Evolutionary conservation across 176 grass and related monocot species (phyloP).

Genomic region (Zoysia pacifica): DNA sequence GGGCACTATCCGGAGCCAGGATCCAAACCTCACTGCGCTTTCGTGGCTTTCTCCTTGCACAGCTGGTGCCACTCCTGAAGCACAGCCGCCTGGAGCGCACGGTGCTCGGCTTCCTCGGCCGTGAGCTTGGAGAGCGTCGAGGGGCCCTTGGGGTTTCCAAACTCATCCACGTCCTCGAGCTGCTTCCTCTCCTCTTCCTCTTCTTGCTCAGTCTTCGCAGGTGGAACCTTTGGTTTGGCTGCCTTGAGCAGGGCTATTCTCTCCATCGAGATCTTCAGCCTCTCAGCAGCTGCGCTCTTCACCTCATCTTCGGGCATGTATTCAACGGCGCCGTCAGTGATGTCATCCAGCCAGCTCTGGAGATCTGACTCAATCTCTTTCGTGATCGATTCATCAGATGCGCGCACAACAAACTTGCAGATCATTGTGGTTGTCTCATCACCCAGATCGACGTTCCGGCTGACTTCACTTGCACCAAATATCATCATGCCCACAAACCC

Average conservation of each 20-base stretch:
- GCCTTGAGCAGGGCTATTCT: conserved; percentile 87
- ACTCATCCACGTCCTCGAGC: conserved; percentile 54
- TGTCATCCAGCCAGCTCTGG: conserved; percentile 93
- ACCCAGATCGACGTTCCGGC: conserved; percentile 88
- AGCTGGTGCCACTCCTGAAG: conserved; percentile 91
- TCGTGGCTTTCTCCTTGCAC: conserved; percentile 87
- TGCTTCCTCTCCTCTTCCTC: conserved; percentile 74
- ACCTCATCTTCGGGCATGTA: conserved; percentile 97
- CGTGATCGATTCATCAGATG: conserved; percentile 88
- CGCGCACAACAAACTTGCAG: conserved; percentile 89
- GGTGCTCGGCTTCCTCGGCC: conserved; percentile 87
- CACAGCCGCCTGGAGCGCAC: conserved; percentile 87
- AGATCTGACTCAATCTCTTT: conserved; percentile 85
- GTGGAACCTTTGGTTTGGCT: conserved; percentile 72
- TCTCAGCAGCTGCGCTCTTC: conserved; percentile 68
- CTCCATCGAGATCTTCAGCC: conserved; percentile 86
- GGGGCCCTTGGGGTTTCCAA: conserved; percentile 82
- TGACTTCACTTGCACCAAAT: conserved; percentile 96
- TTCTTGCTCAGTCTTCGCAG: conserved; percentile 57
- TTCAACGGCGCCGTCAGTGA: conserved; percentile 75
- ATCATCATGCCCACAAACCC: conserved; percentile 99
- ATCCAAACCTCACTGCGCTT: conserved; percentile 52
- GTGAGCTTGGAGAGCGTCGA: conserved; percentile 84
- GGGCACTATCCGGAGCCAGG: not conserved
- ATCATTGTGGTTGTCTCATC: conserved; percentile 99